Evolutionary conservation across 768 basidiomycete species (phyloP), one percentile per base, ranked within the genome.

Genomic region (Royoungia palumana): DNA sequence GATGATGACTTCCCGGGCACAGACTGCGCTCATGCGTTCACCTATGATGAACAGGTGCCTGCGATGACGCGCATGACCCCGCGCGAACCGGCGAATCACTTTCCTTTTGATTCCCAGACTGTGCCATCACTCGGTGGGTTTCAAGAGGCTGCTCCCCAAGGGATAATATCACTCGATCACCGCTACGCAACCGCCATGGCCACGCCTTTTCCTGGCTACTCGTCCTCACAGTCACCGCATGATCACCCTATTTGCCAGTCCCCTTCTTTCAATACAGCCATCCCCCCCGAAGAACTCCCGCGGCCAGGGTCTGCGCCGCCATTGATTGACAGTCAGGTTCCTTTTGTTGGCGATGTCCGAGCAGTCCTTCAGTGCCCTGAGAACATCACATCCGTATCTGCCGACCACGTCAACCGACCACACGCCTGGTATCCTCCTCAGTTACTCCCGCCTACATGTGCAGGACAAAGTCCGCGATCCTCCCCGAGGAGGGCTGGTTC

Each of bases 401-500:
- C 44, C 21, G 62, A 62, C 50, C 47, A 47, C 45, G 35, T 54
- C 47, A 56, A 44, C 35, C 57, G 53, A 36, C 47, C 27, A 35
- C 60, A 62, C 39, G 27, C 36, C 37, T 63, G 62, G 56, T 56
- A 62, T 52, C 41, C 54, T 35, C 63, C 54, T 28, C 62, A 59
- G 22, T 13, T 37, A 21, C 51, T 49, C 44, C 11, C 25, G n/a
- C 44, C 54, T 48, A 32, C 30, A 32, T 36, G 44, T 52, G n/a
- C 56, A 50, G 46, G 58, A 10, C 62, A 48, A 64, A 63, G 62
- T 63, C 62, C 62, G 62, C 62, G 62, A 59, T 65, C 62, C 60
- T 65, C 54, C 62, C 62, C 50, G 34, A 63, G 55, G 53, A 62
- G 62, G 63, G 63, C 62, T 50, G 62, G 60, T 22, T 62, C 62